Base-by-base conservation (phyloP, 495 filamentous ascomycete genomes). In the Astrothelium macrocarpum region DNA sequence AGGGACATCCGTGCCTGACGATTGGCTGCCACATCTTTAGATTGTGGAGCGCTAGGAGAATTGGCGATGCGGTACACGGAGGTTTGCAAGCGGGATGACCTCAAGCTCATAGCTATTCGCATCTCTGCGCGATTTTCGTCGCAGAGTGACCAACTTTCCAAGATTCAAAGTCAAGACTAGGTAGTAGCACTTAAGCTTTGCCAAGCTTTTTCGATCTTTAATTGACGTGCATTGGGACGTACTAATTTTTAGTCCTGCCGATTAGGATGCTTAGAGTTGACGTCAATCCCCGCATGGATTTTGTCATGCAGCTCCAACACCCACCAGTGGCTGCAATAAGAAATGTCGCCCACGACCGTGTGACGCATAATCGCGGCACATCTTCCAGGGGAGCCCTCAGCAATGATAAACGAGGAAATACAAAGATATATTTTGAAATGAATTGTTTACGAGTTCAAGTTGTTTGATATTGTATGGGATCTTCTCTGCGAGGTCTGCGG, bases 131-230 rank as follows among this genome's bases (percentile, higher is more conserved):
- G 49, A 16, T 29, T 20, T 28, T 4, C 7, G 20, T 11, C 12
- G 25, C 49, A 49, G n/a, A 20, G 10, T 49, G 43, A 49, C 43
- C 43, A 49, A 49, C 49, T 56, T 29, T 29, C 9, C 49, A 12
- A 56, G 20, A 5, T 56, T 56, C 16, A 5, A 56, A 56, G 25
- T 28, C 20, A 3, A 10, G 9, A 26, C 16, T 7, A 29, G 49
- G 23, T 26, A n/a, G 11, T 12, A 0, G 49, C 7, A 20, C 25
- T 25, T 56, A 56, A 29, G 25, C 49, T 29, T 56, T 16, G 49
- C 49, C 49, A 56, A 56, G 49, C 49, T 56, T 56, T 56, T 11
- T 25, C 49, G 29, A 29, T 20, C 49, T 56, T 56, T 20, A 29
- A 16, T 9, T 29, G 16, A 56, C 20, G 2, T 56, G 49, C 49